These are phyloP conservation scores for Odontarrhena argentea DNA, from an alignment of 345 rosid species.

Conservation along the genomic window DNA sequence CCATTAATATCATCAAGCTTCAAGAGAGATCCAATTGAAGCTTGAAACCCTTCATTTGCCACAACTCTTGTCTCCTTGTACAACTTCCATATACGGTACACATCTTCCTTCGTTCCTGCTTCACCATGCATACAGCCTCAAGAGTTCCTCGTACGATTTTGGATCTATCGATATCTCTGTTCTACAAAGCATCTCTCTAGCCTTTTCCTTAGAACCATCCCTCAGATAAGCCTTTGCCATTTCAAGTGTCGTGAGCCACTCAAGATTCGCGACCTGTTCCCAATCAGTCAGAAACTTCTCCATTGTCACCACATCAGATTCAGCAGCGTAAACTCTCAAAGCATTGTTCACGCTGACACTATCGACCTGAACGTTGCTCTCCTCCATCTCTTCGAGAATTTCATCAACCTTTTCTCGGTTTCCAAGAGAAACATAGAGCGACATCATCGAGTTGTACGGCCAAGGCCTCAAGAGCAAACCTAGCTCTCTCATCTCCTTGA, in stretches of 20 bases:
- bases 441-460: constrained; percentile 22
- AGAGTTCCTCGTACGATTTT: not conserved
- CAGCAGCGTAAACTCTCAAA: constrained; percentile 19
- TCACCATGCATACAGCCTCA: constrained; percentile 24
- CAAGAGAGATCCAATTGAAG: constrained; percentile 20
- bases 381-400: constrained; percentile 18
- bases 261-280: not conserved
- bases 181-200: constrained; percentile 14
- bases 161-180: not conserved
- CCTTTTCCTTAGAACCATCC: not conserved
- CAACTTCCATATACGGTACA: constrained; percentile 21
- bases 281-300: constrained; percentile 3
- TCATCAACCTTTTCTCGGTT: constrained; percentile 10
- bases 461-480: constrained; percentile 20
- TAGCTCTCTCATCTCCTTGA: constrained; percentile 21
- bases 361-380: not conserved
- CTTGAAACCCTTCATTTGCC: not conserved
- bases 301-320: constrained; percentile 5
- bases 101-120: constrained; percentile 12
- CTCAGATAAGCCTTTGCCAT: constrained; percentile 26
- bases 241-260: not conserved
- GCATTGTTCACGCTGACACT: constrained; percentile 20
- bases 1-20: constrained; percentile 10
- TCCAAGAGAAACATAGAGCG: not conserved
- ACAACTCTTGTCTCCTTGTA: not conserved